phyloP scores from a whole-genome alignment of 345 rosid genomes.

The Turritis glabra region DNA sequence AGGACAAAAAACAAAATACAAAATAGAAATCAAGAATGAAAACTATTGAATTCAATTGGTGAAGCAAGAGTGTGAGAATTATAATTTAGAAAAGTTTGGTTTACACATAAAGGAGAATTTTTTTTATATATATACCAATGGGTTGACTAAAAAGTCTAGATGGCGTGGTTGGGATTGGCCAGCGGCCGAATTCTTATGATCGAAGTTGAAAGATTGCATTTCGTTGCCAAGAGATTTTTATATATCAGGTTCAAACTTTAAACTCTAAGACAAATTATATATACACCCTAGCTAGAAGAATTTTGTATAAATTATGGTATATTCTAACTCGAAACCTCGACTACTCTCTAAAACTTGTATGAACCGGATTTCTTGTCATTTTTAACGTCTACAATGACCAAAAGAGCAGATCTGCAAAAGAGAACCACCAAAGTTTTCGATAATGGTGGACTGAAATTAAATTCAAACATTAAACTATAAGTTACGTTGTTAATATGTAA shows the following conservation, averaged over 20 bases:
- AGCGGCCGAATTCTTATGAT: slow-evolving; percentile 45
- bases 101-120: slow-evolving; percentile 19
- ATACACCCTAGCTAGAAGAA: not conserved
- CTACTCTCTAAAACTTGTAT: not conserved
- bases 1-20: slow-evolving; percentile 12
- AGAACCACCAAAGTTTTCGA: not conserved
- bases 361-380: not conserved
- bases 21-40: not conserved
- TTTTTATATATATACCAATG: not conserved
- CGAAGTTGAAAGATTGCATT: slow-evolving; percentile 38
- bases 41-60: slow-evolving; percentile 11
- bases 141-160: slow-evolving; percentile 29
- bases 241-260: not conserved
- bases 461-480: not conserved
- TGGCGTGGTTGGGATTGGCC: slow-evolving; percentile 27
- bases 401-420: not conserved
- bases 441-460: not conserved
- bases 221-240: not conserved
- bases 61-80: slow-evolving; percentile 31
- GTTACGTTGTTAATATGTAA: not conserved
- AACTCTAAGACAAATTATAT: not conserved
- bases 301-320: not conserved
- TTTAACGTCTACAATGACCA: not conserved
- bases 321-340: not conserved
- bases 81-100: slow-evolving; percentile 21